These are phyloP conservation scores for Dryas integrifolia DNA, from an alignment of 331 rosid genomes.

Conservation along the genomic window DNA sequence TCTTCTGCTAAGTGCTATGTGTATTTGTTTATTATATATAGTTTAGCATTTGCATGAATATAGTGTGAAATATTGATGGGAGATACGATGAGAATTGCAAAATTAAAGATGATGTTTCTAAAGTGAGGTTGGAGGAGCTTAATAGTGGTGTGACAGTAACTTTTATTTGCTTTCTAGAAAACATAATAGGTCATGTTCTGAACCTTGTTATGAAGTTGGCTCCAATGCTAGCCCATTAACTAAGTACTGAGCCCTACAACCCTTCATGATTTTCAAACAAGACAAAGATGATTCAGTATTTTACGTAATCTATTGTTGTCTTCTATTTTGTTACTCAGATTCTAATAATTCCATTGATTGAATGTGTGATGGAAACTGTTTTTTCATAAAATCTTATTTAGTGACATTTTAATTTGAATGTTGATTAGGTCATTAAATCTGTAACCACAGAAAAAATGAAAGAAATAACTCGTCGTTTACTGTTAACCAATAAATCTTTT, in stretches of 20 bases:
- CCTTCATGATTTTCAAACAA: neutral
- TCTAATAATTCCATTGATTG: no score
- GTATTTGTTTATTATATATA: neutral
- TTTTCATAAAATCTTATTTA: no score
- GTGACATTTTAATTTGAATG: no score
- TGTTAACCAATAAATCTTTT: neutral
- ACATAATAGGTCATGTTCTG: neutral
- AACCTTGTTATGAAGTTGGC: neutral
- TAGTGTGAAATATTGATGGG: neutral
- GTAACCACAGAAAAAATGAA: neutral
- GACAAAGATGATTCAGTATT: no score
- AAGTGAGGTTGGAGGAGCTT: neutral
- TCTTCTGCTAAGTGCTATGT: neutral
- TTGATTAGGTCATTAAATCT: neutral
- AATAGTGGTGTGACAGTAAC: neutral
- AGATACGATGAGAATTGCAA: neutral
- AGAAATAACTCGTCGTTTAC: neutral
- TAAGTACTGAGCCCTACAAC: no score
- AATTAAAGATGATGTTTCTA: neutral
- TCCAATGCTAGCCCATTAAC: neutral
- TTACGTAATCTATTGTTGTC: no score
- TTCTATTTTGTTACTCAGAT: no score
- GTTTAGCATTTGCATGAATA: neutral
- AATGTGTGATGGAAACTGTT: no score
- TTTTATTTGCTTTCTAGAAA: neutral